These are phyloP conservation scores for Simplicillium aogashimaense DNA, from an alignment of 2,329 filamentous ascomycete genomes.

Conservation along the genomic window DNA sequence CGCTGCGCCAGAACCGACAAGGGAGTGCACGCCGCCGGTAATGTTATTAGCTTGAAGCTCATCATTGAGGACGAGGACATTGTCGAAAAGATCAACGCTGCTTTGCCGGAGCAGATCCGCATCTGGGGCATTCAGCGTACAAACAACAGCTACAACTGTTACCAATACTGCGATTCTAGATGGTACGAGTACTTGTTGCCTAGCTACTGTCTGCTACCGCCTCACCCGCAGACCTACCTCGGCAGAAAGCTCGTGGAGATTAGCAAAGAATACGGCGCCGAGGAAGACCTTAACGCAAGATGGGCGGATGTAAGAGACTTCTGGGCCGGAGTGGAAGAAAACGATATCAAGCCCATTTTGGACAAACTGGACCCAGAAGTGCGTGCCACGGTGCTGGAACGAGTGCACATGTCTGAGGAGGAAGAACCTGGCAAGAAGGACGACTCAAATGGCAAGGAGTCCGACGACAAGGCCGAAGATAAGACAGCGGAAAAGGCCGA, in stretches of 20 bases:
- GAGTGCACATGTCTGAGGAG: constrained; percentile 36
- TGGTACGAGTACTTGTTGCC: constrained; percentile 98
- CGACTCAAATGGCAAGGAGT: constrained; percentile 12
- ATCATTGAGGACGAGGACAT: constrained; percentile 88
- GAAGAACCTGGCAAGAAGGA: constrained; percentile 14
- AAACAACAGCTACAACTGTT: constrained; percentile 86
- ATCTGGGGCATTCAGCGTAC: constrained; percentile 91
- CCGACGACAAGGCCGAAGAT: constrained; percentile 10
- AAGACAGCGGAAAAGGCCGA: constrained; percentile 13
- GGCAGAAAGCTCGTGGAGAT: constrained; percentile 74
- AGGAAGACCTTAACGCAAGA: constrained; percentile 56
- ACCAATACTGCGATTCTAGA: constrained; percentile 86
- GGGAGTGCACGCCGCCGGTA: constrained; percentile 91
- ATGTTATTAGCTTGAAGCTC: constrained; percentile 88
- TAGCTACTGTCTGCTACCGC: constrained; percentile 83
- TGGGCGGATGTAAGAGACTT: constrained; percentile 73
- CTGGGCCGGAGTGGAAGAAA: constrained; percentile 76
- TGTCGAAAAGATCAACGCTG: constrained; percentile 81
- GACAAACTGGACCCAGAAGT: constrained; percentile 53
- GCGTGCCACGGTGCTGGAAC: constrained; percentile 50
- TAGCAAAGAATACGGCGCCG: constrained; percentile 62
- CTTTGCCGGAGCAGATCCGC: constrained; percentile 79
- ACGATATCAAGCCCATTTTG: constrained; percentile 63
- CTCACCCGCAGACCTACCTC: constrained; percentile 78
- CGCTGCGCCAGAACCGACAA: constrained; percentile 95